Conservation (phyloP, 1,139 yeast species). For the Pichia sorboxylosa region DNA sequence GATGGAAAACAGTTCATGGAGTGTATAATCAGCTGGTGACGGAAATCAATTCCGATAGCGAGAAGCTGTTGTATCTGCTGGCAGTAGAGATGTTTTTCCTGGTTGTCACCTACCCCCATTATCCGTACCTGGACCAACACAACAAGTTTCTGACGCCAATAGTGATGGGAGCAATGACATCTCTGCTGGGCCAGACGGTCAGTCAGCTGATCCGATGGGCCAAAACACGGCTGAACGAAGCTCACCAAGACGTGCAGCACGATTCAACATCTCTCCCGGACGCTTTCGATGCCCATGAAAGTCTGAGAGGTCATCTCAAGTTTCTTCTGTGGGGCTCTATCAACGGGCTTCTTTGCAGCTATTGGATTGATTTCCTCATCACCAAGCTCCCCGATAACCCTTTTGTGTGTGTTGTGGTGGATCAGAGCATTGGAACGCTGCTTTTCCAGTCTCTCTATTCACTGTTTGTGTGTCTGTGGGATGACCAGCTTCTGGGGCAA, state of each 20-base stretch:
- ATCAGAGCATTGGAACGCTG: conserved; percentile 47
- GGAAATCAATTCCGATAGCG: conserved; percentile 12
- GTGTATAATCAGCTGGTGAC: too few species aligned
- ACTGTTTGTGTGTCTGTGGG: conserved; percentile 44
- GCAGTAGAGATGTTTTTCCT: conserved; percentile 19
- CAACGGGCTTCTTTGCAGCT: conserved; percentile 43
- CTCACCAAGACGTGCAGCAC: too few species aligned
- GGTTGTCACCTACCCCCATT: conserved; percentile 19
- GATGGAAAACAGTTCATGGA: too few species aligned
- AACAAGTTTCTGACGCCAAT: conserved; percentile 22
- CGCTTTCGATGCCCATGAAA: background rate
- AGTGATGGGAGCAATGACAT: conserved; percentile 28
- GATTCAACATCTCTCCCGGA: too few species aligned
- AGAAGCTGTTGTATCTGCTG: conserved; percentile 17
- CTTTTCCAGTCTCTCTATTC: conserved; percentile 41
- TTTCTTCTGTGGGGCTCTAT: conserved; percentile 52
- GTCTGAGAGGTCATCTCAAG: conserved; percentile 26
- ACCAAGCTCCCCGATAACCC: conserved; percentile 25
- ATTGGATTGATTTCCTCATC: conserved; percentile 46
- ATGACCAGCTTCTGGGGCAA: conserved; percentile 24
- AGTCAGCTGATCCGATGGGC: conserved; percentile 35
- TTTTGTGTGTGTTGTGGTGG: conserved; percentile 33
- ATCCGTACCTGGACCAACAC: conserved; percentile 19
- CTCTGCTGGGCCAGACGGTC: conserved; percentile 47
- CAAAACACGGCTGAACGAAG: background rate